Evolutionary conservation across 345 rosid species (phyloP), one percentile per base, ranked within the genome.

Genomic region (Physaria fendleri): DNA sequence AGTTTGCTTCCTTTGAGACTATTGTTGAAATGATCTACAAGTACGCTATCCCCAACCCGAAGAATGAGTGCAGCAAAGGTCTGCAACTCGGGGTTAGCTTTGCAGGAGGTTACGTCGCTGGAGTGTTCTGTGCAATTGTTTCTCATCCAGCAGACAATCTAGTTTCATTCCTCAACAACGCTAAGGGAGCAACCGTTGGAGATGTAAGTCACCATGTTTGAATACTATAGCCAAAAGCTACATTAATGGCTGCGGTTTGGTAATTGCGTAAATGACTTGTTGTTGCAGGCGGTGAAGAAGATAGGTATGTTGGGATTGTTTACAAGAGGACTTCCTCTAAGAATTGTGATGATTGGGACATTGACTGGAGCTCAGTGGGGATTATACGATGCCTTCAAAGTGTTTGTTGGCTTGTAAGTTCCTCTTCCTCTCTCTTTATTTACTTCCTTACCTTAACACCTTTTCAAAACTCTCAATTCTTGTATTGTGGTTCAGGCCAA

Each of bases 101-200:
- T 64, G 98, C 94, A 4, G 97, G 95, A 42, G 97, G 97, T 55
- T 89, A 89, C 10, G 47, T 82, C 33, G 98, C 96, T 45, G 96
- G 98, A 23, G 86, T 91, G 11, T 73, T 91, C 52, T 91, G 95
- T 64, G 88, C 98, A n/a, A 23, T 83, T 7, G 91, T 91, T 39
- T 91, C 96, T 25, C 96, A 87, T 50, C 98, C 97, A 14, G 97
- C 99, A 2, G 99, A 93, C 64, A 89, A 89, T 75, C 81, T 93
- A 1, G 97, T 93, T 56, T 85, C 94, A 2, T 87, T 87, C 90
- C 95, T 93, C 65, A 93, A 89, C 81, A 93, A 89, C 49, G 85
- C 99, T 11, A 89, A 75, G 62, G 99, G 97, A 8, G 99, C 99
- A 48, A 86, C 99, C 9, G 88, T 82, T 49, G 94, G 91, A 64